Conservation (phyloP, 495 filamentous ascomycete genomes). For the Aspergillus indologenus region DNA sequence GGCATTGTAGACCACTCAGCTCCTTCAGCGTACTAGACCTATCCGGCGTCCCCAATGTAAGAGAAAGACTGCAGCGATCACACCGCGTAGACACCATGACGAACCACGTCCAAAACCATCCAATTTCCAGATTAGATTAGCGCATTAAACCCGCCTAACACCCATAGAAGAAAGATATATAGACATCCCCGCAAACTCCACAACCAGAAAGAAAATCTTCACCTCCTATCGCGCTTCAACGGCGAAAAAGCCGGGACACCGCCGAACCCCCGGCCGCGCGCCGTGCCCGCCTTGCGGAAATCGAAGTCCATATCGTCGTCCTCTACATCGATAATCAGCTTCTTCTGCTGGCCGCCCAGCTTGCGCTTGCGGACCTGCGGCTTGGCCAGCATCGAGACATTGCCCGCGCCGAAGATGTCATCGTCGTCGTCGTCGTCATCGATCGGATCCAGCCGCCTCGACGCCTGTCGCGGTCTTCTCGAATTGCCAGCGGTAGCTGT, state of each 20-base stretch:
- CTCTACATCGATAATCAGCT: slow-evolving; percentile 75
- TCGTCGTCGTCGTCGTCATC: slow-evolving; percentile 9
- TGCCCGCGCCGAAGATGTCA: neutral
- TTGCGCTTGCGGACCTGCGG: slow-evolving; percentile 74
- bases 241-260: slow-evolving; percentile 65
- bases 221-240: slow-evolving; percentile 73
- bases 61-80: too few species aligned
- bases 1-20: too few species aligned
- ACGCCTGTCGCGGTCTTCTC: neutral
- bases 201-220: slow-evolving; percentile 6
- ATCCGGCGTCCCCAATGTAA: too few species aligned
- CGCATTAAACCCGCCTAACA: too few species aligned
- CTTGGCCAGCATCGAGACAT: slow-evolving; percentile 26
- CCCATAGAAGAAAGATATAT: too few species aligned
- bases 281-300: slow-evolving; percentile 16
- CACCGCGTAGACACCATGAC: too few species aligned
- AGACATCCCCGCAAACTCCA: neutral
- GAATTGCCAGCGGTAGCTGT: neutral
- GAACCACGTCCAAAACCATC: too few species aligned
- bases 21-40: too few species aligned
- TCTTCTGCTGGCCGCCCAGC: slow-evolving; percentile 61
- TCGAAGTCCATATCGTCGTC: slow-evolving; percentile 39
- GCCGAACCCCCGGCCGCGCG: slow-evolving; percentile 24
- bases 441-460: slow-evolving; percentile 2
- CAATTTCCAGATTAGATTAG: too few species aligned